These are phyloP conservation scores for Nicotiana obtusifolia DNA, from an alignment of 257 asterid genomes.

Conservation along the genomic window DNA sequence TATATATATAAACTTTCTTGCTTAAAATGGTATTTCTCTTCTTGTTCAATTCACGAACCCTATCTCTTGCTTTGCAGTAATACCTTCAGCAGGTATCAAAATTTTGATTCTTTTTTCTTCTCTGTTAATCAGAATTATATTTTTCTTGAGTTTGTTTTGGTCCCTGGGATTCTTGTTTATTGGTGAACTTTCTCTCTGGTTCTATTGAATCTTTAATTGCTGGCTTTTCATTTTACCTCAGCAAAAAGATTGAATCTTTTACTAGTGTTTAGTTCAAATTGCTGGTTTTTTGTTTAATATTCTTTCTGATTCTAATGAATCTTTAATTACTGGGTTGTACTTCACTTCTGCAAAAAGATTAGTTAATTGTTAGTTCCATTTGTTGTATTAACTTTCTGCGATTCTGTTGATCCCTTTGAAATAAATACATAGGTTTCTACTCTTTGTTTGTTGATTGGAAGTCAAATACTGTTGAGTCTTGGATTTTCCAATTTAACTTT, in stretches of 20 bases:
- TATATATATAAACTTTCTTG: background rate
- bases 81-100: background rate
- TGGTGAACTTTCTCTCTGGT: background rate
- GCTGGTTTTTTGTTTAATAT: background rate
- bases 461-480: background rate
- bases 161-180: background rate
- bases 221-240: too few relatives aligned
- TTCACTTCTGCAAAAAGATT: slow-evolving; percentile 5
- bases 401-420: background rate
- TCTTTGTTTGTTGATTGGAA: background rate
- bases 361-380: background rate
- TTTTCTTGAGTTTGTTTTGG: background rate
- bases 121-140: background rate
- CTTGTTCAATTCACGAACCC: background rate
- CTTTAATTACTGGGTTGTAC: background rate
- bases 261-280: too few relatives aligned
- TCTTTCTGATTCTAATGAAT: background rate
- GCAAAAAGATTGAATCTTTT: background rate
- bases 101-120: background rate
- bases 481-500: background rate
- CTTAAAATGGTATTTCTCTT: background rate
- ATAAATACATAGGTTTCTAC: background rate
- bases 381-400: background rate
- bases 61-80: background rate
- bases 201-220: background rate